Evolutionary conservation across 306 rosid genomes (phyloP).

Genomic region (Cajanus cajan): DNA sequence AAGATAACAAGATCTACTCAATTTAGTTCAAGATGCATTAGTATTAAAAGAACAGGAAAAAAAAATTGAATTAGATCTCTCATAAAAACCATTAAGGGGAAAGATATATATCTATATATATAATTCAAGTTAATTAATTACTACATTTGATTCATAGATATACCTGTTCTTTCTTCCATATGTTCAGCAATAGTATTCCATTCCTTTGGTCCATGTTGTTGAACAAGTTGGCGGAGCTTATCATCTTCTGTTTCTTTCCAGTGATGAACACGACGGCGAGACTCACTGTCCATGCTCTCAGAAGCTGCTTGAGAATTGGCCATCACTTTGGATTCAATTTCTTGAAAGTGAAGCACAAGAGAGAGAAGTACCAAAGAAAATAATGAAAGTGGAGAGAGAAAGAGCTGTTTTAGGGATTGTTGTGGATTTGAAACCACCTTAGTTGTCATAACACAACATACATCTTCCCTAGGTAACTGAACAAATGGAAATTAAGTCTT

Average conservation of each 20-base stretch:
- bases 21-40: neutral
- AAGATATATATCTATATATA: neutral
- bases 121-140: neutral
- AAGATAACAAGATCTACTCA: neutral
- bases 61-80: neutral
- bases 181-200: slow-evolving; percentile 79
- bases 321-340: slow-evolving; percentile 31
- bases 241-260: slow-evolving; percentile 74
- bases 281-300: slow-evolving; percentile 27
- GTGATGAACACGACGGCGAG: slow-evolving; percentile 56
- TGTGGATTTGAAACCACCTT: too few relatives aligned
- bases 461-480: too few relatives aligned
- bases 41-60: neutral
- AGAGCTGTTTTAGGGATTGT: too few relatives aligned
- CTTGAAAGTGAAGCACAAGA: slow-evolving; percentile 23
- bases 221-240: slow-evolving; percentile 57
- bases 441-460: too few relatives aligned
- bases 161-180: slow-evolving; percentile 78
- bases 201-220: slow-evolving; percentile 62
- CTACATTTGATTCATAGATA: neutral
- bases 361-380: slow-evolving; percentile 33
- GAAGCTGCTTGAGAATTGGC: slow-evolving; percentile 36
- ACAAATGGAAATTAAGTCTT: too few relatives aligned
- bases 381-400: slow-evolving; percentile 28
- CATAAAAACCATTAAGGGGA: neutral